A percentile compares a stretch with the other conserved stretches of the same genome.
Evolutionary conservation across 2,329 filamentous ascomycete genomes (phyloP).

Genomic region (Cercospora sp.): DNA sequence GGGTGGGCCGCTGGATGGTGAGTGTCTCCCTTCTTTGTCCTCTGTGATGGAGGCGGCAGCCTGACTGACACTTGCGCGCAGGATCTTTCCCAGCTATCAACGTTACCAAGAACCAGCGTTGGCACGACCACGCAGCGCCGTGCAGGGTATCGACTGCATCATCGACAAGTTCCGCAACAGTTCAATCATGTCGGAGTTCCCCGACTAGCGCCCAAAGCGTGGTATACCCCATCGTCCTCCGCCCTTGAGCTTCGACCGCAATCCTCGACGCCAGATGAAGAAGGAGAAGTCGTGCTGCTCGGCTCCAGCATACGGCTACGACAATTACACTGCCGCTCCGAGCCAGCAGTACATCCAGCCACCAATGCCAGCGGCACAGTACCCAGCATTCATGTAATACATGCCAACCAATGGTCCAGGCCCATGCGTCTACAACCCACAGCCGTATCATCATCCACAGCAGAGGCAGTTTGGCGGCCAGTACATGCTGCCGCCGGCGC

Average conservation of each 20-base stretch:
- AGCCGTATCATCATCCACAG: not conserved
- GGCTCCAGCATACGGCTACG: constrained; percentile 7
- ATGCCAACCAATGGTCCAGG: not conserved
- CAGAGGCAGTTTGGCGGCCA: not conserved
- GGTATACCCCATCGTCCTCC: constrained; percentile 38
- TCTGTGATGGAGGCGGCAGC: not conserved
- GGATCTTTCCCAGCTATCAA: no score
- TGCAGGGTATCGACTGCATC: constrained; percentile 87
- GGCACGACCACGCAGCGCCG: constrained; percentile 72
- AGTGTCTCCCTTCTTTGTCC: not conserved
- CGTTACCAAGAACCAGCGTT: constrained; percentile 60
- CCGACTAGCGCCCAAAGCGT: constrained; percentile 81
- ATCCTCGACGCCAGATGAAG: no score
- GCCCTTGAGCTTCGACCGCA: no score
- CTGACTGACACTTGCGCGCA: not conserved
- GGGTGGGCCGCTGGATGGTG: not conserved
- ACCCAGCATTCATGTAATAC: not conserved
- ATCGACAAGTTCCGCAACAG: constrained; percentile 97
- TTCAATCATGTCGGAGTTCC: constrained; percentile 85
- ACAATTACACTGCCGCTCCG: constrained; percentile 7
- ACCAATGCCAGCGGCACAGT: not conserved
- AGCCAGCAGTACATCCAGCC: not conserved
- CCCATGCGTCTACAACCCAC: not conserved
- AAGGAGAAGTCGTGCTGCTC: constrained; percentile 32
- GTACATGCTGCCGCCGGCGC: not conserved